These are phyloP conservation scores for Aegilops longissima DNA, from an alignment of 176 grass and related monocot species.

Conservation along the genomic window DNA sequence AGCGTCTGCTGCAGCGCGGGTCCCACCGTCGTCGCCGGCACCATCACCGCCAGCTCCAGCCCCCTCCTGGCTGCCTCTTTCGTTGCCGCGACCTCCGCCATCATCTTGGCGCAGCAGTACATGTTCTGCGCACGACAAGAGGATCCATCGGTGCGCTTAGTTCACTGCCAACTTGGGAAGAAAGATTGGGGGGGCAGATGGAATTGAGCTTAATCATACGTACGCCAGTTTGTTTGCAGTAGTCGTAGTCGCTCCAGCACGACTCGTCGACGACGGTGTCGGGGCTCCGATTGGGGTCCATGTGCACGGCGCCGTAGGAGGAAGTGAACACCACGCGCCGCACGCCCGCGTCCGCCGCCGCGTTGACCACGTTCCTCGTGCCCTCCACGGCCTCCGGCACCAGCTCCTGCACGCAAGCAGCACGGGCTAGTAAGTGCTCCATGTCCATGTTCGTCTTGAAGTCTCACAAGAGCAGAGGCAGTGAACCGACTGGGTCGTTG, in stretches of 20 bases:
- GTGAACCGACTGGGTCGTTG: conserved; percentile 17
- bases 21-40: conserved; percentile 18
- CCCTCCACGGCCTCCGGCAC: conserved; percentile 35
- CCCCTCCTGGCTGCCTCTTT: conserved; percentile 27
- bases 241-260: conserved; percentile 60
- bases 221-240: conserved; percentile 38
- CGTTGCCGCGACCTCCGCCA: conserved; percentile 40
- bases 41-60: conserved; percentile 44
- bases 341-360: conserved; percentile 30
- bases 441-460: no score
- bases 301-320: conserved; percentile 59
- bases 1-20: conserved; percentile 44
- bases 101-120: conserved; percentile 58
- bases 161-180: neutral
- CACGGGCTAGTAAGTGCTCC: neutral
- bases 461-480: neutral
- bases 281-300: conserved; percentile 56
- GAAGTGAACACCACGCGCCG: conserved; percentile 49
- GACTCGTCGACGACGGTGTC: conserved; percentile 52
- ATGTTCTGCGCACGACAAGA: conserved; percentile 21
- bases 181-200: neutral
- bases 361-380: conserved; percentile 38
- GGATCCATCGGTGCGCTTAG: no score
- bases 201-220: neutral
- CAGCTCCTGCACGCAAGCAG: neutral